Evolutionary conservation across 495 filamentous ascomycete genomes (phyloP).

Genomic region (Margaritispora aquatica): DNA sequence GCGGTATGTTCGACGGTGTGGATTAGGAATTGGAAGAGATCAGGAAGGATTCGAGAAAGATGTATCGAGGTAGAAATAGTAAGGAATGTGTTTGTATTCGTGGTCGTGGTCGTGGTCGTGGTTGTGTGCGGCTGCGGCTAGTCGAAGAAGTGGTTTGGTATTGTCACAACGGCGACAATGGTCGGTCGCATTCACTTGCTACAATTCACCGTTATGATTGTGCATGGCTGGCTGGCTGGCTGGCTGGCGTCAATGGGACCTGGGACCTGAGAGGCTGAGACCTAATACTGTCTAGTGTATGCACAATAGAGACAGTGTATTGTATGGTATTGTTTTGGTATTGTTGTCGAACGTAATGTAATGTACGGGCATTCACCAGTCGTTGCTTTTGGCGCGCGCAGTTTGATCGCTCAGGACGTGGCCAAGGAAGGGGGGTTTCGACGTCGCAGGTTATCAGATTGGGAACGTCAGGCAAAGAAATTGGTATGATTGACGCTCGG

Average conservation of each 20-base stretch:
- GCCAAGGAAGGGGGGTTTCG: background rate
- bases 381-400: slow-evolving; percentile 8
- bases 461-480: background rate
- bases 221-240: slow-evolving; percentile 9
- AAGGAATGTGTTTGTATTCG: background rate
- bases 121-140: background rate
- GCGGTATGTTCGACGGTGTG: slow-evolving; percentile 46
- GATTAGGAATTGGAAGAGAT: slow-evolving; percentile 4
- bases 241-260: background rate
- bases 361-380: background rate
- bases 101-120: too few relatives aligned
- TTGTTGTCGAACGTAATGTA: background rate
- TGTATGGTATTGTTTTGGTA: background rate
- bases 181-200: slow-evolving; percentile 17
- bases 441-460: slow-evolving; percentile 17
- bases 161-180: slow-evolving; percentile 1
- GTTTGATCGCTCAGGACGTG: slow-evolving; percentile 20
- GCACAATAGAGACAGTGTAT: background rate
- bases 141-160: background rate
- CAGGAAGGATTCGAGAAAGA: too few relatives aligned
- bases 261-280: background rate
- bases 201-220: slow-evolving; percentile 6
- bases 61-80: background rate
- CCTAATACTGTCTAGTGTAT: background rate
- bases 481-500: slow-evolving; percentile 1